Conservation (phyloP, 1,139 yeast species). For the Protomyces gravidus region DNA sequence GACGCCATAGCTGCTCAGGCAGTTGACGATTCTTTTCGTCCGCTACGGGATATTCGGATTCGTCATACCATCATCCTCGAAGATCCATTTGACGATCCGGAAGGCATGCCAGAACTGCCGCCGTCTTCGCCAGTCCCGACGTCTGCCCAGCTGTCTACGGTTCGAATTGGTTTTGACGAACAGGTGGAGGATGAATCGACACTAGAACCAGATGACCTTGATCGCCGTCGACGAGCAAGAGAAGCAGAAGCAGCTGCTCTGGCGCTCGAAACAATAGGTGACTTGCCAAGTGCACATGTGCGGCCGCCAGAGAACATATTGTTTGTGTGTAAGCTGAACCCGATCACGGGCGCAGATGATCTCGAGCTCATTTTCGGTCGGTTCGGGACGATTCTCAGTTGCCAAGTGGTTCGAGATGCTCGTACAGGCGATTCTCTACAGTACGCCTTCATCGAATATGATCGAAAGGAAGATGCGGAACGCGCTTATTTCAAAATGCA, state of each 20-base stretch:
- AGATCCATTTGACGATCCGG: conserved; percentile 52
- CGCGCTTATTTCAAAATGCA: conserved; percentile 58
- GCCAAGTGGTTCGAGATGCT: conserved; percentile 51
- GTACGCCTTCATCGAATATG: conserved; percentile 62
- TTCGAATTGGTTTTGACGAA: conserved; percentile 42
- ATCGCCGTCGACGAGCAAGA: conserved; percentile 38
- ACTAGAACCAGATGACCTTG: conserved; percentile 36
- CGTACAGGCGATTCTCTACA: conserved; percentile 51
- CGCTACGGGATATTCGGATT: conserved; percentile 52
- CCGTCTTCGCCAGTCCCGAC: conserved; percentile 44
- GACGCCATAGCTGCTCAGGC: conserved; percentile 46
- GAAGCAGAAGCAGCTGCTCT: conserved; percentile 54
- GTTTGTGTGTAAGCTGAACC: conserved; percentile 61
- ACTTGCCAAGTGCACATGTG: conserved; percentile 55
- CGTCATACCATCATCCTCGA: conserved; percentile 50
- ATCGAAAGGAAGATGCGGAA: conserved; percentile 51
- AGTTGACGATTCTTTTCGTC: conserved; percentile 45
- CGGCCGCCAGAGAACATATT: conserved; percentile 60
- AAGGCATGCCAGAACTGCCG: conserved; percentile 24
- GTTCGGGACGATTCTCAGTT: conserved; percentile 53
- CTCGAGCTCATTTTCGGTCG: conserved; percentile 44
- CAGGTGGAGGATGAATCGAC: conserved; percentile 33
- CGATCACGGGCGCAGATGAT: conserved; percentile 55
- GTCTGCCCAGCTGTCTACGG: conserved; percentile 42
- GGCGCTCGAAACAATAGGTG: conserved; percentile 62